Percentiles rank a stretch among this genome's conserved stretches.
Evolutionary conservation across 2,329 filamentous ascomycete genomes (phyloP).

Genomic region (Colletotrichum graminicola): DNA sequence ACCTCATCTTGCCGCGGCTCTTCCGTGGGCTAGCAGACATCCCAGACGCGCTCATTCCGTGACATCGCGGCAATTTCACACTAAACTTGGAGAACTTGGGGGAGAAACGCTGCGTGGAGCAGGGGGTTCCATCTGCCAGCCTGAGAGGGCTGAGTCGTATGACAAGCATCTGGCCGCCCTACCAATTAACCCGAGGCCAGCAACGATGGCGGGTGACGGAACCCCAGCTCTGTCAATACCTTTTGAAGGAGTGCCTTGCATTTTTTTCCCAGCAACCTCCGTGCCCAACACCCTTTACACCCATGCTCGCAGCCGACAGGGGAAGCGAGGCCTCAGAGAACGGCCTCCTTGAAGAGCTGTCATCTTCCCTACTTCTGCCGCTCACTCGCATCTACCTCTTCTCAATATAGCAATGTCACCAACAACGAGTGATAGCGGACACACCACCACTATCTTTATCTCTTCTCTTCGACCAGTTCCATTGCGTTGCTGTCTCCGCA

Average conservation of each 20-base stretch:
- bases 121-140: slow-evolving; percentile 31
- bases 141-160: slow-evolving; percentile 43
- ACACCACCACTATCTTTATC: slow-evolving; percentile 47
- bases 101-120: slow-evolving; percentile 36
- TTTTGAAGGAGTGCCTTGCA: slow-evolving; percentile 46
- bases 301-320: slow-evolving; percentile 47
- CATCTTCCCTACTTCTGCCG: slow-evolving; percentile 46
- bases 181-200: slow-evolving; percentile 40
- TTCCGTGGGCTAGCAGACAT: slow-evolving; percentile 24
- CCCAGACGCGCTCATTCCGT: slow-evolving; percentile 41
- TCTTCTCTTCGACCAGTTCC: slow-evolving; percentile 52
- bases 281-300: slow-evolving; percentile 37
- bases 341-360: slow-evolving; percentile 44
- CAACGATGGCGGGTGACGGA: slow-evolving; percentile 36
- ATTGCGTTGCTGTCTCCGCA: slow-evolving; percentile 53
- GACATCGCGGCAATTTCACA: slow-evolving; percentile 37
- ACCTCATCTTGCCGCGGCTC: slow-evolving; percentile 37
- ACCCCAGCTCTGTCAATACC: slow-evolving; percentile 40
- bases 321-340: slow-evolving; percentile 44
- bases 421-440: slow-evolving; percentile 46
- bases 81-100: slow-evolving; percentile 19
- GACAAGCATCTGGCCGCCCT: slow-evolving; percentile 37
- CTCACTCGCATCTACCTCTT: slow-evolving; percentile 44
- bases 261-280: slow-evolving; percentile 34
- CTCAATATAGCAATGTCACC: slow-evolving; percentile 59